Base-by-base conservation (phyloP, 2,329 filamentous ascomycete genomes). In the Beauveria sp. region DNA sequence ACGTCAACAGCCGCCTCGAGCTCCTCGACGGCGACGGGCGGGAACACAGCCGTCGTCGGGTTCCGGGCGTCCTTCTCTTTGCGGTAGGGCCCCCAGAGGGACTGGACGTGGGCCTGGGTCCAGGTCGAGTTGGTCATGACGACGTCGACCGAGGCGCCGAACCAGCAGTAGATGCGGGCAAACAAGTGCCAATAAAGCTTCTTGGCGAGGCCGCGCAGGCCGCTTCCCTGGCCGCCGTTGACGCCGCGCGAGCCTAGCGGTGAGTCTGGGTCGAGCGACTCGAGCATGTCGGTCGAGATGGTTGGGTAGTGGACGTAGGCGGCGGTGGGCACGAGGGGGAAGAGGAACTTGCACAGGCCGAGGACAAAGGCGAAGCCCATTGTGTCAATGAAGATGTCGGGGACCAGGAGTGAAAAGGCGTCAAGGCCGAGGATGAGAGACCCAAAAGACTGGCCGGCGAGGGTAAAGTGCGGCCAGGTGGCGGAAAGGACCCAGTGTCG, bases 301-400 rank as follows among this genome's bases (percentile, higher is more conserved):
- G 93, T 98, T 1, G 95, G 95, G 72, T 98, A 99, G 76, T 99
- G 95, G 1, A 98, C 93, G 71, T 99, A 99, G 58, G 95, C 93
- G 51, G 85, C 92, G 0, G 92, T 97, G 0, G 93, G 90, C 1
- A 97, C 83, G 42, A 77, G 74, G 0, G 84, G 88, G 71, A 98
- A 98, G 26, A 98, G 80, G 65, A 89, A 83, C 71, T 92, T 95
- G 74, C 83, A 89, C 3, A 97, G 80, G 9, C 90, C 91, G 12
- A 96, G 83, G 0, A 90, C 84, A 72, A 98, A 99, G 28, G 93
- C 92, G 70, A 97, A 99, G 65, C 95, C 95, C 93, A 99, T 97
- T 2, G 95, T 99, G 71, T 99, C 95, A 68, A 99, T 82, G 72
- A 98, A 96, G 58, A 98, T 83, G 73, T 99, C 95, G 0, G 95